Base-by-base conservation (phyloP, 169 alveolate species). In the Amoebophrya sp. region DNA sequence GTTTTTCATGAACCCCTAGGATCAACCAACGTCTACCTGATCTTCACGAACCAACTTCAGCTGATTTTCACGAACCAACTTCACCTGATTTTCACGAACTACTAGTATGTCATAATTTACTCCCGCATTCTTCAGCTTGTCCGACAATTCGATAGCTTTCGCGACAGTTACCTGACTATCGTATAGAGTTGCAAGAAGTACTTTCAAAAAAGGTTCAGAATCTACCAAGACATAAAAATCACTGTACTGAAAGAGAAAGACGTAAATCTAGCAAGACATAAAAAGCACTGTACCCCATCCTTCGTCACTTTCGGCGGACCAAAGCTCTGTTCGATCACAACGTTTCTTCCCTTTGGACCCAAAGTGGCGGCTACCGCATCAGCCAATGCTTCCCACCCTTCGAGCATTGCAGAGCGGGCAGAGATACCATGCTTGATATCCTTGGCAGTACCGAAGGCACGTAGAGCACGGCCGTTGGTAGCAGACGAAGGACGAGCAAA, bases 341-440 rank as follows among this genome's bases (percentile, higher is more conserved):
- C 99, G 93, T 98, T 98, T 92, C 99, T 95, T 53, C 99, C 99
- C 96, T 97, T 96, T 39, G 99, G 99, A 36, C 99, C 99, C 47
- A 98, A 95, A 6, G 99, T 98, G 39, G 97, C 99, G 94, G 98
- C 97, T 40, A 98, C 99, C 0, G 99, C 99, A 92, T 98, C 99
- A 36, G 99, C 99, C 89, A 98, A 95, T 83, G 95, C 95, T 92
- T 97, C 97, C 91, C 99, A 98, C 24, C 93, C 93, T n/a, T 40
- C 93, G 34, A 91, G 78, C 77, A 91, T 78, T 3, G 41, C 76
- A 0, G 91, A 23, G 77, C 93, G 90, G 40, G 93, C 93, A 41
- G 36, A 47, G 36, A 40, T 47, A 34, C 93, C 93, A 47, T 47
- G 65, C 65, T 47, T 47, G 18, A 47, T 47, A 18, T 47, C 65